Evolutionary conservation across 2,329 filamentous ascomycete species (phyloP), one percentile per base, ranked within the genome.

Genomic region (Neurospora sp.): DNA sequence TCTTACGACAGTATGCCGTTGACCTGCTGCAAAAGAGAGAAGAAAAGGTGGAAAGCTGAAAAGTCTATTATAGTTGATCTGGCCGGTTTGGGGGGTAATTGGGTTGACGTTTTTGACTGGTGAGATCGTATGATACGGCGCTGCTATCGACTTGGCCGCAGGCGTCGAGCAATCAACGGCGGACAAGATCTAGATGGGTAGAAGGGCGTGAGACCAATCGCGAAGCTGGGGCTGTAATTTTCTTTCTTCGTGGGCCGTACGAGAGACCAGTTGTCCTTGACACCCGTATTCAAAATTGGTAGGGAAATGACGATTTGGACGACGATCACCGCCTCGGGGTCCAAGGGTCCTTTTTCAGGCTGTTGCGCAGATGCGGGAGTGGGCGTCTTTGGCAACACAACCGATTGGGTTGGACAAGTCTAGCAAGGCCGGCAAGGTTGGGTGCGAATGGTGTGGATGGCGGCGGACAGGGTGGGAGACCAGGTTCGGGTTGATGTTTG

Each of bases 1-100:
- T 79, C 81, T 79, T 78, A 77, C 72, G 73, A 77, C 75, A 82
- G 80, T 78, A 82, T 79, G 79, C 79, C 74, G 73, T 73, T 69
- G 72, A 73, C 72, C 72, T 70, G 68, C 46, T 67, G 65, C 67
- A 62, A 68, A 38, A 70, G 66, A 37, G 33, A 66, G 62, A 39
- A 69, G 40, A 41, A 33, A 52, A 57, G 52, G 52, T 62, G 52
- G 15, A 10, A 62, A 62, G 33, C 6, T 36, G 52, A n/a, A 57
- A 38, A 33, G 67, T 23, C 11, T 36, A 33, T 11, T 43, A 43
- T 33, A 43, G 66, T 19, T 6, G 66, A 66, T 19, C 39, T 33
- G 41, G 11, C 19, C 38, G 28, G n/a, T 39, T 15, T 62, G 40
- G 43, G 43, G 67, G 66, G 33, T n/a, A 62, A 36, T 43, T 68